Percentiles rank a stretch among this genome's conserved stretches.
Conservation (phyloP, 192 early-diverging fungal genomes). For the Umbelopsis sp. region DNA sequence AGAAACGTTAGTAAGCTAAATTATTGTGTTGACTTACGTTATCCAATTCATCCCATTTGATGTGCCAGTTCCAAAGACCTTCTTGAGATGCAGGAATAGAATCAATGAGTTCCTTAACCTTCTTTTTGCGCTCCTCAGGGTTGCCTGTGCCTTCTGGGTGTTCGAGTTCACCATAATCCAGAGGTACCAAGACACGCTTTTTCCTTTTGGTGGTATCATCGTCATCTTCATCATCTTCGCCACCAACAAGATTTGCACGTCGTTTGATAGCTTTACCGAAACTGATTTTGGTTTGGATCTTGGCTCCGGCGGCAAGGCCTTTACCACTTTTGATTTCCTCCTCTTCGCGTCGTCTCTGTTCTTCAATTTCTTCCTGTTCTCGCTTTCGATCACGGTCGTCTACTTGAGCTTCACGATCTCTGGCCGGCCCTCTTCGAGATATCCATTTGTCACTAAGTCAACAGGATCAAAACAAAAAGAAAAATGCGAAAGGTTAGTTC, state of each 20-base stretch:
- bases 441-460: background rate
- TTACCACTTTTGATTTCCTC: conserved; percentile 26
- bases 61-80: conserved; percentile 68
- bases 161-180: conserved; percentile 54
- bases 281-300: conserved; percentile 29
- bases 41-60: conserved; percentile 79
- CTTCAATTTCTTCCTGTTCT: conserved; percentile 50
- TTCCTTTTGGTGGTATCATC: conserved; percentile 52
- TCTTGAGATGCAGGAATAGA: conserved; percentile 71
- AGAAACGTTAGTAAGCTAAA: background rate
- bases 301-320: conserved; percentile 27
- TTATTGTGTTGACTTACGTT: conserved; percentile 46
- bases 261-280: conserved; percentile 38
- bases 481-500: background rate
- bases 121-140: conserved; percentile 64
- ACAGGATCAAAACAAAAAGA: background rate
- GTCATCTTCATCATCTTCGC: conserved; percentile 53
- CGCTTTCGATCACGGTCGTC: conserved; percentile 67
- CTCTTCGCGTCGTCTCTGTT: conserved; percentile 36
- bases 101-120: conserved; percentile 66
- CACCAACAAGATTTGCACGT: conserved; percentile 30
- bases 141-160: conserved; percentile 49
- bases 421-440: conserved; percentile 45
- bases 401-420: conserved; percentile 67
- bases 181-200: conserved; percentile 49